Conservation (phyloP, 345 rosid species). For the Dimocarpus longan region DNA sequence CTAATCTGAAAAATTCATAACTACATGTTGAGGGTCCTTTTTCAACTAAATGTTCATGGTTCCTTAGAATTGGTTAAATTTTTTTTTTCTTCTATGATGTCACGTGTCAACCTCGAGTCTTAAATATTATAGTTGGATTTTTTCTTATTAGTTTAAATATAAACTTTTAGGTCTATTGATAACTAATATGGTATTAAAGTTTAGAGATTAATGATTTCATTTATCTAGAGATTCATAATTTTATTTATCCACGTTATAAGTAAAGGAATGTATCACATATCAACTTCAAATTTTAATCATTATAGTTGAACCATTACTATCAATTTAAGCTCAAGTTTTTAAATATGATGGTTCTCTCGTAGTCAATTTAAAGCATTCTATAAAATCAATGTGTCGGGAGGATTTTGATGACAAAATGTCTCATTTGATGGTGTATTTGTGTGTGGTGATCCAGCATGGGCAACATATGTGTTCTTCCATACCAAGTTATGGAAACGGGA, state of each 20-base stretch:
- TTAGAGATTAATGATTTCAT: too few relatives aligned
- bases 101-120: too few relatives aligned
- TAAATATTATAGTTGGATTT: too few relatives aligned
- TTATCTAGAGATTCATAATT: too few relatives aligned
- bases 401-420: background rate
- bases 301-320: too few relatives aligned
- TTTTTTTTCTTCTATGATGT: background rate
- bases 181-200: too few relatives aligned
- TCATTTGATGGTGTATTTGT: conserved; percentile 9
- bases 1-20: background rate
- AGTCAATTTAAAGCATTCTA: background rate
- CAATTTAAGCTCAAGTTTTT: too few relatives aligned
- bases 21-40: background rate
- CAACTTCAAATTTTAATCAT: too few relatives aligned
- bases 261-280: too few relatives aligned
- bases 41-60: background rate
- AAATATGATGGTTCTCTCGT: background rate
- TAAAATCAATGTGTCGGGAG: background rate
- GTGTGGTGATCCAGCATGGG: conserved; percentile 52
- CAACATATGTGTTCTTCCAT: conserved; percentile 57
- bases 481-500: conserved; percentile 68
- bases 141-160: too few relatives aligned
- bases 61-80: background rate
- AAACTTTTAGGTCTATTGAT: too few relatives aligned
- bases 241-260: too few relatives aligned